A percentile compares a stretch with the other conserved stretches of the same genome.
Evolutionary conservation across 805 yeast genomes (phyloP).

Genomic region (Myxozyma neotropica): DNA sequence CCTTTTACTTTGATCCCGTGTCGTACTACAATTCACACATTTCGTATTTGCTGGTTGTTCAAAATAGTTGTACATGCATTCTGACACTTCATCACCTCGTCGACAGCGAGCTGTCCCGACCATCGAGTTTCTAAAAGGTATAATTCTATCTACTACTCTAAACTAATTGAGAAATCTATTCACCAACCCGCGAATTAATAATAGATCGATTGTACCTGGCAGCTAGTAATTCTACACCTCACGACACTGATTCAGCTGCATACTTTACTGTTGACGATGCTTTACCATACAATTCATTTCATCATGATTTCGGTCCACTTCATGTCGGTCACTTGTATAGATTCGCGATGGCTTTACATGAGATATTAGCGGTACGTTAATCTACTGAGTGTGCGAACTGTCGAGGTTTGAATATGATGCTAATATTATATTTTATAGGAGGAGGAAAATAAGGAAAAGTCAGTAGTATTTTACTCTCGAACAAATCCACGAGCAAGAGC

Average conservation of each 20-base stretch:
- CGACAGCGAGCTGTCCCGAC: conserved; percentile 38
- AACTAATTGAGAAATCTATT: too few species aligned
- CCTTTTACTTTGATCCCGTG: not conserved
- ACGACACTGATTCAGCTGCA: conserved; percentile 71
- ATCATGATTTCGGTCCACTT: conserved; percentile 94
- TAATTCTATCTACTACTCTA: not conserved
- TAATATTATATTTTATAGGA: conserved; percentile 46
- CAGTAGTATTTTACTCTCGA: conserved; percentile 86
- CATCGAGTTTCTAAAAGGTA: conserved; percentile 45
- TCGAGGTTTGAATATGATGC: not conserved
- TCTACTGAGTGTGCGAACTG: too few species aligned
- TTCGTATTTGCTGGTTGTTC: not conserved
- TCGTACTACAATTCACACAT: not conserved
- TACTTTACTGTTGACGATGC: conserved; percentile 92
- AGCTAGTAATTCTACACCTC: conserved; percentile 79
- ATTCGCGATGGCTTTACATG: conserved; percentile 92
- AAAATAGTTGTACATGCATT: not conserved
- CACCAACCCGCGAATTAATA: not conserved
- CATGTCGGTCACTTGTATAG: conserved; percentile 91
- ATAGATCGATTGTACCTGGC: conserved; percentile 77
- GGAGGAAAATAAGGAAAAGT: conserved; percentile 78
- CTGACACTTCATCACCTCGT: conserved; percentile 16
- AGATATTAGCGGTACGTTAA: conserved; percentile 63
- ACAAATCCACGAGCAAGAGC: conserved; percentile 80
- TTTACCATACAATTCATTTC: conserved; percentile 91